These are phyloP conservation scores for Boletus pseudopeckii DNA, from an alignment of 768 basidiomycete genomes.

Conservation along the genomic window DNA sequence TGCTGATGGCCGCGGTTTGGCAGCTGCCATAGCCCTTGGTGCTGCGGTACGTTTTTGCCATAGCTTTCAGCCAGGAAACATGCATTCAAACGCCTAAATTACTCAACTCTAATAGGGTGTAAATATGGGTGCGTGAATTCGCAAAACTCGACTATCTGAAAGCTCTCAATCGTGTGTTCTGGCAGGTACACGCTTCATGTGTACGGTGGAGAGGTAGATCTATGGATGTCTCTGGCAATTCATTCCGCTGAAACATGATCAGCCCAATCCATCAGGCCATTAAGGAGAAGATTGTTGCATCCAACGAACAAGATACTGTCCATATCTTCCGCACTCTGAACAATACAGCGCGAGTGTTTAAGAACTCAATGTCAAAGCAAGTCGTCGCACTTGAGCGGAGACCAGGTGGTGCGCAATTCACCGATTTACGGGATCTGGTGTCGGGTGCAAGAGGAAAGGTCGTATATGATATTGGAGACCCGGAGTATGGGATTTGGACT, in stretches of 20 bases:
- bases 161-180: background rate
- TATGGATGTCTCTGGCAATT: background rate
- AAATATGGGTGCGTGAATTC: constrained; percentile 60
- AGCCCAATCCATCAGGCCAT: constrained; percentile 87
- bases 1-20: constrained; percentile 82
- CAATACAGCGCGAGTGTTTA: constrained; percentile 84
- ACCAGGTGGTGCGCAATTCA: constrained; percentile 84
- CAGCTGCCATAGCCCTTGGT: constrained; percentile 76
- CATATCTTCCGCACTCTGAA: constrained; percentile 88
- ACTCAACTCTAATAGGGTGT: constrained; percentile 51
- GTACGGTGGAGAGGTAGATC: constrained; percentile 73
- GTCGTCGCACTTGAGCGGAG: constrained; percentile 81
- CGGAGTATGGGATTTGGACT: constrained; percentile 85
- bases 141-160: background rate
- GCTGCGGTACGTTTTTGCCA: constrained; percentile 54
- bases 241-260: background rate
- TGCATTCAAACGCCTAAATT: background rate
- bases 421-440: constrained; percentile 76
- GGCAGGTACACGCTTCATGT: constrained; percentile 82
- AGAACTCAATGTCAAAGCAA: constrained; percentile 78
- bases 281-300: constrained; percentile 84
- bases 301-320: constrained; percentile 77
- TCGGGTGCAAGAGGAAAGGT: constrained; percentile 63
- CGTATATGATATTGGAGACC: constrained; percentile 83
- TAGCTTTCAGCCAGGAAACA: background rate